Evolutionary conservation across 345 rosid genomes (phyloP).

Genomic region (Euphorbia tirucalli): DNA sequence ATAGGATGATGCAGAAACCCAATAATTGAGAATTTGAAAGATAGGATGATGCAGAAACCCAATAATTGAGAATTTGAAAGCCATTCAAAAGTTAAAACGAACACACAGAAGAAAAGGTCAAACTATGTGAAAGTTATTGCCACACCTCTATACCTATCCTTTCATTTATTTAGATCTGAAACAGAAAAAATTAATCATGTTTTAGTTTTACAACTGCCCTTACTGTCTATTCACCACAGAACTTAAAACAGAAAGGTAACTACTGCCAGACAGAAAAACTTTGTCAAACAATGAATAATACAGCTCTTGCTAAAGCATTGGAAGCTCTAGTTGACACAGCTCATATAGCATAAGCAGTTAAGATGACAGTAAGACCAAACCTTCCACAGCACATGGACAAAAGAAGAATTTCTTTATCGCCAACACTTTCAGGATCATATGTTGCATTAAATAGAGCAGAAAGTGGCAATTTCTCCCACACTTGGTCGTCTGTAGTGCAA

Average conservation of each 20-base stretch:
- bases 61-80: too few species aligned
- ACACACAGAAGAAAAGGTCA: background rate
- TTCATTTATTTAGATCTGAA: background rate
- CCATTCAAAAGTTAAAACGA: too few species aligned
- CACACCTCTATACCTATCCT: background rate
- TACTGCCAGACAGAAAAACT: background rate
- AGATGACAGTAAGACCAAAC: constrained; percentile 33
- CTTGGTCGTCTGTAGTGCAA: constrained; percentile 75
- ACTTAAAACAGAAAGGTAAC: background rate
- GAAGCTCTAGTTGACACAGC: background rate
- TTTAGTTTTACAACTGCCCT: too few species aligned
- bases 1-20: too few species aligned
- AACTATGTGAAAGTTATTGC: background rate
- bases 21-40: too few species aligned
- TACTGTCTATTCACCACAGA: background rate
- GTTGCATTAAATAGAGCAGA: constrained; percentile 46
- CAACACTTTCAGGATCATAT: constrained; percentile 34
- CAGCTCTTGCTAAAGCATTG: background rate
- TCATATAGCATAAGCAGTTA: constrained; percentile 1
- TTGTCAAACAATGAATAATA: background rate
- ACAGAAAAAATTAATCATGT: too few species aligned
- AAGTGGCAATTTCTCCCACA: constrained; percentile 73
- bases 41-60: too few species aligned
- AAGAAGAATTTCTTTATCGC: constrained; percentile 51
- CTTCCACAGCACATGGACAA: constrained; percentile 74